These are phyloP conservation scores for Panaeolus cyanescens DNA, from an alignment of 768 basidiomycete genomes.

Conservation along the genomic window DNA sequence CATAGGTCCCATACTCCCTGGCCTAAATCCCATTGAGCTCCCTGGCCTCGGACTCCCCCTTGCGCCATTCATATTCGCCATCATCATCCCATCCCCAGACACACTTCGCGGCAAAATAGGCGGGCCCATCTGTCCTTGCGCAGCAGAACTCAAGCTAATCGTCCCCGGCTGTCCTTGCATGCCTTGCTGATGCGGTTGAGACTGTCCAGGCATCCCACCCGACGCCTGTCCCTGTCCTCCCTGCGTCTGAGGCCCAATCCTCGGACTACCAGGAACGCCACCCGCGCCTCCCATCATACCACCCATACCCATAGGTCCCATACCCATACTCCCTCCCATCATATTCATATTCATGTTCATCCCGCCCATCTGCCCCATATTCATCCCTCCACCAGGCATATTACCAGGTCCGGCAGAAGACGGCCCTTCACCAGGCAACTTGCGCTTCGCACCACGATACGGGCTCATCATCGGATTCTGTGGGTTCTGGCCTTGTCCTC, in stretches of 20 bases:
- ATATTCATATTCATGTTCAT: slow-evolving; percentile 12
- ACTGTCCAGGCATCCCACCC: background rate
- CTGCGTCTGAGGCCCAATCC: slow-evolving; percentile 9
- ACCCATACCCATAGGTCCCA: slow-evolving; percentile 4
- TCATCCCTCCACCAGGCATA: slow-evolving; percentile 12
- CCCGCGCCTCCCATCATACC: slow-evolving; percentile 7
- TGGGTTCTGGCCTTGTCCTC: background rate
- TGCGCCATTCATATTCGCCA: slow-evolving; percentile 13
- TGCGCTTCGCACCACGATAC: slow-evolving; percentile 31
- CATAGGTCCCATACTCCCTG: slow-evolving; percentile 12
- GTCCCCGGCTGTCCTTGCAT: background rate
- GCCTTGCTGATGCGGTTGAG: background rate
- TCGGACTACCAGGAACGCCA: slow-evolving; percentile 15
- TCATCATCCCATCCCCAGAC: slow-evolving; percentile 15
- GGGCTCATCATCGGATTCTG: slow-evolving; percentile 23
- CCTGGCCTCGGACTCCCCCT: slow-evolving; percentile 3
- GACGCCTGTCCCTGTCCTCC: background rate
- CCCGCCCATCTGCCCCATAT: background rate
- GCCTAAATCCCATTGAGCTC: slow-evolving; percentile 9
- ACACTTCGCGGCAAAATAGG: slow-evolving; percentile 21
- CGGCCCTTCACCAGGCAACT: slow-evolving; percentile 18
- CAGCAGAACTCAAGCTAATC: background rate
- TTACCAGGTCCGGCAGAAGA: slow-evolving; percentile 13
- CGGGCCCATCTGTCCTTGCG: slow-evolving; percentile 12
- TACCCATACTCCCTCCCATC: slow-evolving; percentile 1